These are phyloP conservation scores for Trichopus zeylanicus DNA, from an alignment of 116 monocot genomes.

Conservation along the genomic window DNA sequence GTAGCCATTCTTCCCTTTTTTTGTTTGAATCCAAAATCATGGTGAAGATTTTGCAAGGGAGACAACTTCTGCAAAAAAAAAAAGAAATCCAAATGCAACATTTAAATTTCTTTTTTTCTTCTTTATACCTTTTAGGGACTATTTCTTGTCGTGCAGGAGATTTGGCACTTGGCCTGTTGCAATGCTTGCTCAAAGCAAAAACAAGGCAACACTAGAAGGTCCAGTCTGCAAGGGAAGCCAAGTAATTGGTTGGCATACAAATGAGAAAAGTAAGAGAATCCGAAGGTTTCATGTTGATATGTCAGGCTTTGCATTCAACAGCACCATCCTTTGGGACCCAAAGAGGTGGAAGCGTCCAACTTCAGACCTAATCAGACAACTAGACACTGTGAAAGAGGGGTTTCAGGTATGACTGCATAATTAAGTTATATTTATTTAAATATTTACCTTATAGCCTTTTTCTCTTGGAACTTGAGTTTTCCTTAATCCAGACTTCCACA, in stretches of 20 bases:
- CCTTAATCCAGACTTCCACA: too few relatives aligned
- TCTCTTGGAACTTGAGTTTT: too few relatives aligned
- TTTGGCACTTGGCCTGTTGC: constrained; percentile 97
- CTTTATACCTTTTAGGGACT: neutral
- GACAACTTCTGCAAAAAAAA: too few relatives aligned
- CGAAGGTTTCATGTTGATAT: constrained; percentile 97
- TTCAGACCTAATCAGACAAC: constrained; percentile 50
- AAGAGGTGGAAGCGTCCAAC: constrained; percentile 40
- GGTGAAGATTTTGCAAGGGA: too few relatives aligned
- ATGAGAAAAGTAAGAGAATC: constrained; percentile 75
- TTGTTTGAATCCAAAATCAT: too few relatives aligned
- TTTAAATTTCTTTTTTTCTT: neutral
- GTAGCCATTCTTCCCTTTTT: too few relatives aligned
- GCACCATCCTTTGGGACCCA: constrained; percentile 87
- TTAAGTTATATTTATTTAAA: neutral
- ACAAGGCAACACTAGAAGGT: constrained; percentile 72
- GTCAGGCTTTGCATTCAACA: constrained; percentile 99
- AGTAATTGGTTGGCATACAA: constrained; percentile 94
- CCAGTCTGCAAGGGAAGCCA: constrained; percentile 79
- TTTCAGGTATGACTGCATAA: constrained; percentile 56
- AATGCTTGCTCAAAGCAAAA: constrained; percentile 75
- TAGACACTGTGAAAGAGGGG: constrained; percentile 86
- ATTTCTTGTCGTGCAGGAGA: constrained; percentile 34
- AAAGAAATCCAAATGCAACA: too few relatives aligned
- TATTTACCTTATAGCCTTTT: neutral